phyloP scores from a whole-genome alignment of 805 yeast genomes.

The Teunomyces barrocoloradensis region DNA sequence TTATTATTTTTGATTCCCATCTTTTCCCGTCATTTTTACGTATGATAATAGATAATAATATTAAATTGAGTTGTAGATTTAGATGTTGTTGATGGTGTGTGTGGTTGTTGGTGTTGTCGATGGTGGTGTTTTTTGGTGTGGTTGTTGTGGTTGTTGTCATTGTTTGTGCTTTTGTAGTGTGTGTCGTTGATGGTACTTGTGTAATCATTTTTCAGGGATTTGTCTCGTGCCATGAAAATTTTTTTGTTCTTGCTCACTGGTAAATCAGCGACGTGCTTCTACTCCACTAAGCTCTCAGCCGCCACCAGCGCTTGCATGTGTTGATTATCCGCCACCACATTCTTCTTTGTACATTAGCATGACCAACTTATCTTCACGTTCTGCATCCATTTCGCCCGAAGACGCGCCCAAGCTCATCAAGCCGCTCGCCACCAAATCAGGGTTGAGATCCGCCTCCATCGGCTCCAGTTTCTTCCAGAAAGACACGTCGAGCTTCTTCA shows the following conservation, averaged over 20 bases:
- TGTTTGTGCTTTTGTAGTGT: neutral
- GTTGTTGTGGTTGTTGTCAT: neutral
- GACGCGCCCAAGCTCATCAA: constrained; percentile 5
- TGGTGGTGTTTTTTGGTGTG: too few relatives aligned
- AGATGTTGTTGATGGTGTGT: too few relatives aligned
- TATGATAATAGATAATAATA: constrained; percentile 4
- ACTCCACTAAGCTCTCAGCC: neutral
- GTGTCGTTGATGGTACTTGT: neutral
- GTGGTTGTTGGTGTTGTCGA: too few relatives aligned
- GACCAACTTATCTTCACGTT: constrained; percentile 20
- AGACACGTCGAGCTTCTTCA: constrained; percentile 23
- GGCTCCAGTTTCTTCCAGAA: constrained; percentile 27
- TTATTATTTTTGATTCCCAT: constrained; percentile 3
- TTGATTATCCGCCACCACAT: neutral
- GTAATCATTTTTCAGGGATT: neutral
- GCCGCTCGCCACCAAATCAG: constrained; percentile 5
- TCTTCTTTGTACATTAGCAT: constrained; percentile 5
- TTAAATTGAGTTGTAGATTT: neutral
- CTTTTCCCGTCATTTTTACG: constrained; percentile 2
- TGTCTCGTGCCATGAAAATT: constrained; percentile 3
- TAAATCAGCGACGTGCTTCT: neutral
- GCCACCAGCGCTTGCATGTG: constrained; percentile 2
- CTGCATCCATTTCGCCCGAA: constrained; percentile 18
- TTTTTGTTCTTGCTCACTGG: constrained; percentile 1
- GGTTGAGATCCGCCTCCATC: constrained; percentile 19